Evolutionary conservation across 495 filamentous ascomycete species (phyloP), one percentile per base, ranked within the genome.

Genomic region (Aspergillus mulundensis): DNA sequence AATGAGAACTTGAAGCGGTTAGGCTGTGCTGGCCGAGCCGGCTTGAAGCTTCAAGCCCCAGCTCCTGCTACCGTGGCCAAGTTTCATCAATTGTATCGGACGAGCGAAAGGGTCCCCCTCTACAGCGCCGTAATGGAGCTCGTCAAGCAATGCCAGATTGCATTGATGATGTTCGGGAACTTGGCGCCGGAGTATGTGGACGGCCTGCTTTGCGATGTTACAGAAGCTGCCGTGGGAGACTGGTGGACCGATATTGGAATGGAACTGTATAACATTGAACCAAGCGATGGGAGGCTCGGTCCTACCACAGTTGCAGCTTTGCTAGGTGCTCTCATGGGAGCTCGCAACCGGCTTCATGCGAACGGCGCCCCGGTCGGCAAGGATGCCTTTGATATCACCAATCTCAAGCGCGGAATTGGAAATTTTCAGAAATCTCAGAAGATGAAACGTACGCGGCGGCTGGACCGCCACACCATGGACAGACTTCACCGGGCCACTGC

Each of bases 161-260:
- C 94, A 0, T 74, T 98, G 60, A 83, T 89, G 66, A 75, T 96
- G 45, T 98, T 96, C 71, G 89, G 83, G n/a, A 89, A 89, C 59
- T 73, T 97, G 23, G 84, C 87, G 2, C 82, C 86, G n/a, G 89
- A 89, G 57, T 97, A 95, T 65, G 90, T 89, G 23, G 94, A 98
- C 66, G 94, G 94, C 1, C 69, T 96, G 25, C 80, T 98, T 12
- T 98, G 94, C 63, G 94, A 98, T 72, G 74, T 92, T 15, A 98
- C 94, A 0, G 94, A 98, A 64, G 84, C 80, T 54, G 90, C 91
- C 3, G 85, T 98, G 63, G 87, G 84, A 59, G 89, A 96, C 69
- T 98, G 95, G 94, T 98, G 94, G 94, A 84, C 87, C 2, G 90
- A 97, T 61, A 87, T 97, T 41, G 94, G 95, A 4, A 87, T 87